These are phyloP conservation scores for Luzula sylvatica DNA, from an alignment of 176 grass and related monocot genomes.

Conservation along the genomic window DNA sequence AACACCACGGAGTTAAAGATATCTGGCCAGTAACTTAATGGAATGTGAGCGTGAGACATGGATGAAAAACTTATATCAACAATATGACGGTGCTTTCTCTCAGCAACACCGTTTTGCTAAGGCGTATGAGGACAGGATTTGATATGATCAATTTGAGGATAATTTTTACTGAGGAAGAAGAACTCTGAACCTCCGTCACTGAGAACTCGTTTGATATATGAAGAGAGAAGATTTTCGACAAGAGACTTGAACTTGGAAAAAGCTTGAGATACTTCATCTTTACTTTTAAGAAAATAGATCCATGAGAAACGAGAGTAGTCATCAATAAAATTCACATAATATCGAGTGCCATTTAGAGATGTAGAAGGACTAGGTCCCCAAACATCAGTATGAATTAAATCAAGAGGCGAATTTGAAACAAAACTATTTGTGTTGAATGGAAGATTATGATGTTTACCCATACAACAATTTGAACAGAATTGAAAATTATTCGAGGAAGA, in stretches of 20 bases:
- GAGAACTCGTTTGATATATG: not conserved
- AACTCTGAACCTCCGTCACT: not conserved
- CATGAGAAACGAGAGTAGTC: not conserved
- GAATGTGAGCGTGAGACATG: not conserved
- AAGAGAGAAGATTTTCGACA: not conserved
- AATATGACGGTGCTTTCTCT: no score
- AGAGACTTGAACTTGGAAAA: not conserved
- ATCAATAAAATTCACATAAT: not conserved
- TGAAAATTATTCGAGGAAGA: no score
- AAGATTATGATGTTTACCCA: no score
- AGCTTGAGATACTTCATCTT: not conserved
- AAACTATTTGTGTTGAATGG: no score
- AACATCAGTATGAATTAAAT: no score
- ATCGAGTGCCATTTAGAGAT: not conserved
- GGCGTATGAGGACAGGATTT: not conserved
- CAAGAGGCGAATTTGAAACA: no score
- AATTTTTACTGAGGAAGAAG: not conserved
- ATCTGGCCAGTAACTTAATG: not conserved
- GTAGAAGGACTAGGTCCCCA: not conserved
- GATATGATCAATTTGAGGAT: not conserved
- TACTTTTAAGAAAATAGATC: not conserved
- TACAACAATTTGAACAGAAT: no score
- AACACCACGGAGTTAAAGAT: not conserved
- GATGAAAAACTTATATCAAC: not conserved
- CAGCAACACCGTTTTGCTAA: not conserved